phyloP scores from a whole-genome alignment of 805 yeast genomes.

The Yamadazyma tumulicola region DNA sequence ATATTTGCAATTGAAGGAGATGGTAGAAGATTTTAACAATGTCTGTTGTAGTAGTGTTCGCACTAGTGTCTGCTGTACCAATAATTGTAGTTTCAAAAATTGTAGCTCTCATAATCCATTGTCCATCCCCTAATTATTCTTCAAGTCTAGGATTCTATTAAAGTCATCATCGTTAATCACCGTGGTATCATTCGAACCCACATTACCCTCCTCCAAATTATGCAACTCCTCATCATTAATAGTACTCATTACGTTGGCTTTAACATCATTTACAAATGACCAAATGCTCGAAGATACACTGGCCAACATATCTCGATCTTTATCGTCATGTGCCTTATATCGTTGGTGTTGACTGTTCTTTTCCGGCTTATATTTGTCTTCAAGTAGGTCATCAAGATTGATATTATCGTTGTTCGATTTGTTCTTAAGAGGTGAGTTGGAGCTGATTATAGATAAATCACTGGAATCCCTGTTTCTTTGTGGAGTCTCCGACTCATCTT shows the following conservation, averaged over 20 bases:
- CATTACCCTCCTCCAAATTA: conserved; percentile 23
- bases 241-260: conserved; percentile 23
- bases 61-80: too few species aligned
- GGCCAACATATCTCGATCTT: conserved; percentile 36
- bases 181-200: conserved; percentile 5
- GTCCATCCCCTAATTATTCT: too few species aligned
- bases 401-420: conserved; percentile 11
- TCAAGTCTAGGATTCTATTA: conserved; percentile 4
- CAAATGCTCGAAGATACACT: conserved; percentile 40
- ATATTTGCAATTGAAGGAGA: too few species aligned
- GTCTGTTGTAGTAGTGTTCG: too few species aligned
- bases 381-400: conserved; percentile 12
- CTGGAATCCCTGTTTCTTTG: background rate
- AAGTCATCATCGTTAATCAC: conserved; percentile 9
- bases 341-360: background rate
- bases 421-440: conserved; percentile 25
- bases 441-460: conserved; percentile 15
- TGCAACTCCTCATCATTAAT: conserved; percentile 13
- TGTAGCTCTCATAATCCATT: too few species aligned
- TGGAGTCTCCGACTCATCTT: conserved; percentile 19
- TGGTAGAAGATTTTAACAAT: too few species aligned
- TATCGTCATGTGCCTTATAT: background rate
- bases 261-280: conserved; percentile 43
- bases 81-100: too few species aligned
- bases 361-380: conserved; percentile 2